Base-by-base conservation (phyloP, 192 early-diverging fungal genomes). In the Podila horticola region DNA sequence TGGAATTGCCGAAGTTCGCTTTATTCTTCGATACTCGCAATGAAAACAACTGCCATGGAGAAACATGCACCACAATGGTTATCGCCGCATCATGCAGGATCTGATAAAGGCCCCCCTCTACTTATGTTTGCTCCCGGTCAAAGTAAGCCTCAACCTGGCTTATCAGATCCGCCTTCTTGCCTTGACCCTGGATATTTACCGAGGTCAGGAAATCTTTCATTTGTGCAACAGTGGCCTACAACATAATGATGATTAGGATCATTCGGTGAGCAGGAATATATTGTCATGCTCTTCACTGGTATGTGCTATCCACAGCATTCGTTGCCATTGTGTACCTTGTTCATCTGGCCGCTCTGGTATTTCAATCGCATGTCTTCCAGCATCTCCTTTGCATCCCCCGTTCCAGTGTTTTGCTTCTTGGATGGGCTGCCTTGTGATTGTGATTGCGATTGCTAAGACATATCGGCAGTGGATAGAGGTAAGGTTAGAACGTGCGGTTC, bases 151-250 rank as follows among this genome's bases (percentile, higher is more conserved):
- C 82, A 15, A 87, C 71, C 26, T 74, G 72, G 30, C 38, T 30
- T 41, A 87, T 66, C 8, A 87, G 30, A 48, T 87, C 86, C 24
- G 71, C 71, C 45, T 71, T 82, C 36, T 71, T 75, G 33, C 81
- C 86, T 11, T 33, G 58, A 19, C 83, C 66, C 49, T 85, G 74
- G 17, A 75, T 41, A 31, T 82, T 75, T 7, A 67, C 50, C 33
- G 30, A 34, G 28, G 50, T 24, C 30, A 86, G 62, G 48, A 86
- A 87, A 22, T 60, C 83, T 8, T 67, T 85, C 29, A 87, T 57
- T 52, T 71, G 69, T 26, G 83, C 60, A 41, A 87, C 69, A 20
- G 86, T 87, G 12, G 62, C 62, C 72, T 74, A 61, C 12, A 19
- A 20, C 29, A 19, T 15, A 28, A 34, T 11, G 3, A 38, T 45